Percentiles rank a stretch among this genome's conserved stretches.
phyloP scores from a whole-genome alignment of 192 early-diverging fungal species.

The Thoreauomyces humboldtii region DNA sequence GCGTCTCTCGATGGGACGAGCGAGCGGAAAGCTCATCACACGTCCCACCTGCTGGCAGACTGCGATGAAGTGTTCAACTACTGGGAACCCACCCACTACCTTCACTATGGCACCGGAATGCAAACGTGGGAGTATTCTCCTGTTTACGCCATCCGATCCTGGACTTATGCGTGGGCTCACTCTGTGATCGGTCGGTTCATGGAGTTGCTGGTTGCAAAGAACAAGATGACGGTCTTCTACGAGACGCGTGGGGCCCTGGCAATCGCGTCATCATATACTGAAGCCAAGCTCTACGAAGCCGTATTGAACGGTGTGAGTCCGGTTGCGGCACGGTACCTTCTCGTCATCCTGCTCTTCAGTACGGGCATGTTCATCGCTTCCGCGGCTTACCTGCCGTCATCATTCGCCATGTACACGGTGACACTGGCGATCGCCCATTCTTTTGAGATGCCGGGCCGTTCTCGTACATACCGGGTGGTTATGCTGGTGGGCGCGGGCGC shows the following conservation, averaged over 20 bases:
- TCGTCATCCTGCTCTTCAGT: conserved; percentile 60
- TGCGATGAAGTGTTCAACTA: conserved; percentile 96
- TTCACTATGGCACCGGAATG: conserved; percentile 77
- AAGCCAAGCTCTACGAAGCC: conserved; percentile 66
- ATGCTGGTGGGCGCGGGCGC: conserved; percentile 63
- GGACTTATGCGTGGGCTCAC: conserved; percentile 71
- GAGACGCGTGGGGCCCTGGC: conserved; percentile 64
- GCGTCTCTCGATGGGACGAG: no score
- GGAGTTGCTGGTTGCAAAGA: conserved; percentile 12
- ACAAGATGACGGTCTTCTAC: conserved; percentile 58
- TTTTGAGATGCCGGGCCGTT: conserved; percentile 54
- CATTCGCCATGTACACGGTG: conserved; percentile 87
- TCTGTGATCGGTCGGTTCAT: conserved; percentile 36
- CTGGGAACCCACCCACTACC: conserved; percentile 92
- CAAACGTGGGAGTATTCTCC: conserved; percentile 98
- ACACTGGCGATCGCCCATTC: conserved; percentile 72
- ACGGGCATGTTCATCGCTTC: conserved; percentile 88
- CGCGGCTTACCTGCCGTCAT: conserved; percentile 79
- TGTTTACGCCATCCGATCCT: conserved; percentile 83
- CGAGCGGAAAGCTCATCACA: background rate
- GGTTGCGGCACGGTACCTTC: conserved; percentile 64
- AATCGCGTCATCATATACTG: conserved; percentile 60
- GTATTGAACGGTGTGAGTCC: conserved; percentile 61
- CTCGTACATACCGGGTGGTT: conserved; percentile 55
- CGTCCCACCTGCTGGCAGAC: conserved; percentile 43